Conservation (phyloP, 2,329 filamentous ascomycete genomes). For the Fusarium coicis region DNA sequence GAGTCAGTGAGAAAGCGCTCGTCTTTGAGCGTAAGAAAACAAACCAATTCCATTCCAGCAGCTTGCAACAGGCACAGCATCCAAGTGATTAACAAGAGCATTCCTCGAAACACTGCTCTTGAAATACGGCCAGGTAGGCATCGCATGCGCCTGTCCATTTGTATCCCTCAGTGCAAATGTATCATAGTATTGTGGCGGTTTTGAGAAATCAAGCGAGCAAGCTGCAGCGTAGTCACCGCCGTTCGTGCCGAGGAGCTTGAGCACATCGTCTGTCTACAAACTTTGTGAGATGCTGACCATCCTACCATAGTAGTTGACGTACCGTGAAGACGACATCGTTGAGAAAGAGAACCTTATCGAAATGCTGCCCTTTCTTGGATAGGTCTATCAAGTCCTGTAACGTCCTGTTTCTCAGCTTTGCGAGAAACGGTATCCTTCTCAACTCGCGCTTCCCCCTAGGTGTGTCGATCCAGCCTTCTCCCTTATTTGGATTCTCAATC, state of each 20-base stretch:
- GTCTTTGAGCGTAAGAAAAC: neutral
- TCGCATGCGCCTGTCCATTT: slow-evolving; percentile 61
- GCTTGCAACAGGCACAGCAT: slow-evolving; percentile 58
- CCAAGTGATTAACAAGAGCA: slow-evolving; percentile 60
- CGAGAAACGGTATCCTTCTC: slow-evolving; percentile 75
- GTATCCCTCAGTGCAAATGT: slow-evolving; percentile 70
- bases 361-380: slow-evolving; percentile 58
- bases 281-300: neutral
- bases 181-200: slow-evolving; percentile 67
- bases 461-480: slow-evolving; percentile 73
- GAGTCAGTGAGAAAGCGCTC: neutral
- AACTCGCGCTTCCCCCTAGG: slow-evolving; percentile 63
- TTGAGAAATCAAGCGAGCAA: slow-evolving; percentile 69
- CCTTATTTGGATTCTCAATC: slow-evolving; percentile 55
- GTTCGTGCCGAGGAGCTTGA: slow-evolving; percentile 66
- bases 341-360: slow-evolving; percentile 70
- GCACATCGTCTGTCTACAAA: slow-evolving; percentile 63
- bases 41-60: slow-evolving; percentile 59
- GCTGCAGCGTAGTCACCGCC: slow-evolving; percentile 69
- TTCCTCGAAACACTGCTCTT: slow-evolving; percentile 60
- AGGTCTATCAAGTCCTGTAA: slow-evolving; percentile 67
- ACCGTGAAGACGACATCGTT: slow-evolving; percentile 73
- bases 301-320: slow-evolving; percentile 29
- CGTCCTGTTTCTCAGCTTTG: slow-evolving; percentile 71
- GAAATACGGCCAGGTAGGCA: slow-evolving; percentile 70